A percentile compares a stretch with the other conserved stretches of the same genome.
phyloP scores from a whole-genome alignment of 1,284 basidiomycete species.

The Cryptococcus jaspeensis region DNA sequence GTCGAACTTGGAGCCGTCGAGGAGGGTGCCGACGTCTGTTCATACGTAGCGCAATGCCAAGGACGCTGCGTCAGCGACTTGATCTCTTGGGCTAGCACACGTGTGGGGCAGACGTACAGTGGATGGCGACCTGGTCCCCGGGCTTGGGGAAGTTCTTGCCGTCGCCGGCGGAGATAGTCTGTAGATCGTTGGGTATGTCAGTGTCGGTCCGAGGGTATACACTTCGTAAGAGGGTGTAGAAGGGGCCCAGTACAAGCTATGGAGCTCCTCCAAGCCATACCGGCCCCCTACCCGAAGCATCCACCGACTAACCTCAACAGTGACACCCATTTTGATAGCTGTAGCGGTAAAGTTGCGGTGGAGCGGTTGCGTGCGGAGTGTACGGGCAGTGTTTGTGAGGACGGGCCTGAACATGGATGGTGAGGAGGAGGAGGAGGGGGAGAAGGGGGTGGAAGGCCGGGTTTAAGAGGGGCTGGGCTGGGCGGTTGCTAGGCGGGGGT shows the following conservation, averaged over 20 bases:
- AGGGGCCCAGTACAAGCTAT: too few species aligned
- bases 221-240: too few species aligned
- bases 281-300: too few species aligned
- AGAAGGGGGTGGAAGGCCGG: neutral
- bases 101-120: conserved; percentile 38
- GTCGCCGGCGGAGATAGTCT: conserved; percentile 49
- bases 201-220: neutral
- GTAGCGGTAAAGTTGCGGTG: conserved; percentile 39
- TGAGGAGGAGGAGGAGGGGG: neutral
- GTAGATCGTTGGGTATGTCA: neutral
- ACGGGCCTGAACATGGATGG: conserved; percentile 21
- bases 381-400: conserved; percentile 16
- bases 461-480: neutral
- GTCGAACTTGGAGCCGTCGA: conserved; percentile 53
- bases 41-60: neutral
- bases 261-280: too few species aligned
- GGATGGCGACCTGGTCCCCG: conserved; percentile 48
- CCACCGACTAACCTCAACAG: conserved; percentile 38
- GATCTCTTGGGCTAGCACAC: neutral
- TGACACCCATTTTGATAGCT: conserved; percentile 51
- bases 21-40: conserved; percentile 51
- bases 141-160: conserved; percentile 51
- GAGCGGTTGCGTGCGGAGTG: conserved; percentile 9
- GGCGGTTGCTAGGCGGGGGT: neutral
- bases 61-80: neutral